These are phyloP conservation scores for Monosporascus sp. DNA, from an alignment of 2,329 filamentous ascomycete genomes.

Conservation along the genomic window DNA sequence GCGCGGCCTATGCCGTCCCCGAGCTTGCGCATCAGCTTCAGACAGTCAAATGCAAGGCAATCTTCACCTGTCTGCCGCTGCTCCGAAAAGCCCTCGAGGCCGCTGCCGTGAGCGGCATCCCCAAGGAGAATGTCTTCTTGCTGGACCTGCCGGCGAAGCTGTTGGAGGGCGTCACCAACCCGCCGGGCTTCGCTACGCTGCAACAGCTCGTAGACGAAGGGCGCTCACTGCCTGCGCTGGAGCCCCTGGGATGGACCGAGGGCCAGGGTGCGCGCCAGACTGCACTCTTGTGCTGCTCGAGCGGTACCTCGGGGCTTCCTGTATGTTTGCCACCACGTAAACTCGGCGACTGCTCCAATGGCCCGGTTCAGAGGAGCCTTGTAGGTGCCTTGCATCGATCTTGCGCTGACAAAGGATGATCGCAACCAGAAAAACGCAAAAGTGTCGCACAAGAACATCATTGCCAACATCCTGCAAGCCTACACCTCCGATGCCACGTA, in stretches of 20 bases:
- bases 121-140: conserved; percentile 58
- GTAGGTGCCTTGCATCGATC: too few species aligned
- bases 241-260: conserved; percentile 47
- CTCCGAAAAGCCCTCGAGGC: conserved; percentile 58
- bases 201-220: conserved; percentile 59
- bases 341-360: too few species aligned
- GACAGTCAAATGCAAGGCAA: conserved; percentile 56
- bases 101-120: conserved; percentile 54
- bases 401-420: too few species aligned
- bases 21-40: conserved; percentile 65
- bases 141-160: conserved; percentile 43
- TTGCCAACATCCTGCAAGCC: conserved; percentile 66
- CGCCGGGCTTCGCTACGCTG: conserved; percentile 61
- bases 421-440: conserved; percentile 66
- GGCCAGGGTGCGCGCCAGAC: conserved; percentile 58
- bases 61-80: conserved; percentile 65
- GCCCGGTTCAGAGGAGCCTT: too few species aligned
- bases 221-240: conserved; percentile 41
- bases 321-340: too few species aligned
- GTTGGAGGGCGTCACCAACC: conserved; percentile 32
- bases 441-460: conserved; percentile 71
- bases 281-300: conserved; percentile 69
- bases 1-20: conserved; percentile 60
- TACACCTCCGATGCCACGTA: conserved; percentile 41
- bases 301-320: conserved; percentile 67